These are phyloP conservation scores for Cryptosporidium canis DNA, from an alignment of 169 alveolate species.

Conservation along the genomic window DNA sequence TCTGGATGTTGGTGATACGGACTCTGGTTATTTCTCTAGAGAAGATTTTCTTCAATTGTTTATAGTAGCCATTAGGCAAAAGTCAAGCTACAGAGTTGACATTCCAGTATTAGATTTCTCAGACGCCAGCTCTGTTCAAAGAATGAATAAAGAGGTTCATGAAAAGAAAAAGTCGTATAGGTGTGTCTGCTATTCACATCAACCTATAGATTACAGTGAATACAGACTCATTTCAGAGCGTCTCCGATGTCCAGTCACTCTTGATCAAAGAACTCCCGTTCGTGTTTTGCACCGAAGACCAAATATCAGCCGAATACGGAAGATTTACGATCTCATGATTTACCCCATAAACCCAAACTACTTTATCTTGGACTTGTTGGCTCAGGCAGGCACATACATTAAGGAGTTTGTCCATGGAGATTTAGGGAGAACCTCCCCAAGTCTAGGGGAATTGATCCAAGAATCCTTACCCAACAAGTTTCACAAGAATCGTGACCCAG, in stretches of 20 bases:
- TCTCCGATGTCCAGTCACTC: constrained; percentile 39
- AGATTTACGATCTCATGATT: constrained; percentile 79
- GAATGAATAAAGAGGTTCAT: constrained; percentile 80
- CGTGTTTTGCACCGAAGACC: constrained; percentile 90
- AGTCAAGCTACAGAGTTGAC: constrained; percentile 66
- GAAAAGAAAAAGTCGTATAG: constrained; percentile 81
- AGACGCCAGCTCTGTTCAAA: constrained; percentile 75
- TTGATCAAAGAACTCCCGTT: constrained; percentile 87
- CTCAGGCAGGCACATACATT: constrained; percentile 90
- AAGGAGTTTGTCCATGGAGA: constrained; percentile 92
- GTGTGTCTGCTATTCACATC: constrained; percentile 79
- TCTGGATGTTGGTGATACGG: neutral
- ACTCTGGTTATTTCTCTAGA: constrained; percentile 8
- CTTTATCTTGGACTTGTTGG: constrained; percentile 82
- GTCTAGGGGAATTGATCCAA: constrained; percentile 81
- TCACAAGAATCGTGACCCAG: neutral
- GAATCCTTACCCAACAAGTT: constrained; percentile 22
- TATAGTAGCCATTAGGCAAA: neutral
- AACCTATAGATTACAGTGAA: constrained; percentile 73
- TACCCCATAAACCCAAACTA: constrained; percentile 83
- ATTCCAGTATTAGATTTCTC: constrained; percentile 75
- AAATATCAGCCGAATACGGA: constrained; percentile 80
- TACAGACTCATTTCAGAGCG: constrained; percentile 69
- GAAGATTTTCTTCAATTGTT: constrained; percentile 15
- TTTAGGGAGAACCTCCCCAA: constrained; percentile 88